A percentile compares a stretch with the other conserved stretches of the same genome.
These are phyloP conservation scores for Pseudogymnoascus pannorum DNA, from an alignment of 2,329 filamentous ascomycete species.

Conservation along the genomic window DNA sequence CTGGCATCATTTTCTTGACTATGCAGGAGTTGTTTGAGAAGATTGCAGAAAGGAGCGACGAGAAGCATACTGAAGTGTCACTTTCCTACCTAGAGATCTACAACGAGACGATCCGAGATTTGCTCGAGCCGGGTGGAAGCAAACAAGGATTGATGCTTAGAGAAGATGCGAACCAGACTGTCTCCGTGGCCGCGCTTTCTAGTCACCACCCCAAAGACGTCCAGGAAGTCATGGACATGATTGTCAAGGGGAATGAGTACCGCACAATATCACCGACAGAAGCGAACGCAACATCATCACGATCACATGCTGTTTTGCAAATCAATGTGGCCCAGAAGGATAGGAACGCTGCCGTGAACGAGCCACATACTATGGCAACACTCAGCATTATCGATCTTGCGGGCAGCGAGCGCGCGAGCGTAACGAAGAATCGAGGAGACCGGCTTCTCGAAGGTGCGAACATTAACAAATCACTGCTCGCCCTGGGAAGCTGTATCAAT, in stretches of 20 bases:
- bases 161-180: slow-evolving; percentile 88
- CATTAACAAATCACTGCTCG: slow-evolving; percentile 97
- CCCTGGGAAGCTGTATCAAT: slow-evolving; percentile 95
- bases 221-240: slow-evolving; percentile 98
- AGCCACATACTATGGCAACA: slow-evolving; percentile 96
- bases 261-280: slow-evolving; percentile 95
- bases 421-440: slow-evolving; percentile 93
- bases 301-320: slow-evolving; percentile 93
- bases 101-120: slow-evolving; percentile 95
- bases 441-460: slow-evolving; percentile 89
- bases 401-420: slow-evolving; percentile 90
- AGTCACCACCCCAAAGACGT: slow-evolving; percentile 89
- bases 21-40: slow-evolving; percentile 99
- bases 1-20: slow-evolving; percentile 95
- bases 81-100: slow-evolving; percentile 97
- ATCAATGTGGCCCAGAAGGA: slow-evolving; percentile 96
- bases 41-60: slow-evolving; percentile 75
- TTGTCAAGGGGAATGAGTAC: slow-evolving; percentile 87
- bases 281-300: slow-evolving; percentile 93
- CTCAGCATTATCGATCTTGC: slow-evolving; percentile 97
- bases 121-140: slow-evolving; percentile 77
- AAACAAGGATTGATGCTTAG: slow-evolving; percentile 74
- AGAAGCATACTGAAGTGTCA: slow-evolving; percentile 84
- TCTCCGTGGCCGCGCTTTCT: slow-evolving; percentile 83
- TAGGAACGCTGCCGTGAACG: slow-evolving; percentile 82